phyloP scores from a whole-genome alignment of 257 asterid species.

The Marsdenia floribunda region DNA sequence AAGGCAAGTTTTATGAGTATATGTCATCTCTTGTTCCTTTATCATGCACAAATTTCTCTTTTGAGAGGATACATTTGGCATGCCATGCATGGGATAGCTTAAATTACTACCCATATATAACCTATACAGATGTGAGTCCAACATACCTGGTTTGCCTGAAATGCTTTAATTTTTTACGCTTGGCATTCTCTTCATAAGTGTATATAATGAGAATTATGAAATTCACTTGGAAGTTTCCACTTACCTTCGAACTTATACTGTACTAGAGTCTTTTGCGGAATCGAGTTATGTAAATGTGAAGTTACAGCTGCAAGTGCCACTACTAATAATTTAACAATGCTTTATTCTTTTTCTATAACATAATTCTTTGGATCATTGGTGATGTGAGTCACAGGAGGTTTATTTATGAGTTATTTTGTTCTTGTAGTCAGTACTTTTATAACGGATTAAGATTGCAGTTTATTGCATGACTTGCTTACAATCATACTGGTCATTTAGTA shows the following conservation, averaged over 20 bases:
- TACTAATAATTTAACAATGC: not conserved
- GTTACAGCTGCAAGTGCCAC: not conserved
- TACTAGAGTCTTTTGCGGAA: not conserved
- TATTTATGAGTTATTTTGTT: not conserved
- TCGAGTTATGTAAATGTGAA: not conserved
- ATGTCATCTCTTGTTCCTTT: not conserved
- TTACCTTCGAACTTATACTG: not conserved
- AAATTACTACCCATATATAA: not conserved
- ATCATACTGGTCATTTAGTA: not conserved
- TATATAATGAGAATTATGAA: not conserved
- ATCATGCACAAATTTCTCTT: not conserved
- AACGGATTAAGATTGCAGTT: not conserved
- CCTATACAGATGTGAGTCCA: not conserved
- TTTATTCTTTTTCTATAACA: not conserved
- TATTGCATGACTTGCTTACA: not conserved
- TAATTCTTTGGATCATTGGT: not conserved
- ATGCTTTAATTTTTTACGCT: not conserved
- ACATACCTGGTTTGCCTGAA: not conserved
- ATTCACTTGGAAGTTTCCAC: not conserved
- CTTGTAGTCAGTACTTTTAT: not conserved
- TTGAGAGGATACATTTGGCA: not conserved
- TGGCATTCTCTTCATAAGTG: not conserved
- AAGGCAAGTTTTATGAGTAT: conserved; percentile 51
- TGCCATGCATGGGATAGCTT: not conserved
- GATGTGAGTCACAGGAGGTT: not conserved